Evolutionary conservation across 2,329 filamentous ascomycete genomes (phyloP).

Genomic region (Ophiostoma fasciatum): DNA sequence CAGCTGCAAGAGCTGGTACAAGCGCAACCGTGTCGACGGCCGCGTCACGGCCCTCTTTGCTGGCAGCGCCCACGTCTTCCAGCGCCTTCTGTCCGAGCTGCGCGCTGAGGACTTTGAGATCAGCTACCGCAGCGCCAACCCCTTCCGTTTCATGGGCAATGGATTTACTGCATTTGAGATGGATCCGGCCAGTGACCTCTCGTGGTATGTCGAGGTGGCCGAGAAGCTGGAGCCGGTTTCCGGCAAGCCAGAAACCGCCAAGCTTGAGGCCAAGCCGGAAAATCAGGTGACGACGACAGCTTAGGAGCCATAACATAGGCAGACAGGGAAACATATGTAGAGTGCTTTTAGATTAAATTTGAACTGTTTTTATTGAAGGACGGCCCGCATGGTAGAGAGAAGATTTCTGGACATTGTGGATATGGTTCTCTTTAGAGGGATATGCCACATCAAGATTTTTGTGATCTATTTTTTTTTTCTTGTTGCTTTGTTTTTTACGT

Average conservation of each 20-base stretch:
- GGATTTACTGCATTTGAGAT: constrained; percentile 6
- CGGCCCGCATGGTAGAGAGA: too few relatives aligned
- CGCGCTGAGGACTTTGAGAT: constrained; percentile 18
- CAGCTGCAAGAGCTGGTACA: constrained; percentile 17
- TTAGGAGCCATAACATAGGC: not conserved
- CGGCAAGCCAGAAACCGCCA: not conserved
- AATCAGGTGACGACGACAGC: not conserved
- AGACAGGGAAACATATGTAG: too few relatives aligned
- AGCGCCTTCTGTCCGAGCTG: constrained; percentile 14
- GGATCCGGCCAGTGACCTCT: constrained; percentile 2
- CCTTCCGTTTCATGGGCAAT: constrained; percentile 8
- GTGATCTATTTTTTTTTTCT: too few relatives aligned
- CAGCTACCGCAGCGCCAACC: constrained; percentile 8
- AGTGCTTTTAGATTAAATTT: too few relatives aligned
- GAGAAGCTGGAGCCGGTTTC: not conserved
- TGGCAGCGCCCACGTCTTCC: constrained; percentile 10
- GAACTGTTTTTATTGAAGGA: too few relatives aligned
- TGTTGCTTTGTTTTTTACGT: too few relatives aligned
- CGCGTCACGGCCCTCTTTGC: constrained; percentile 9
- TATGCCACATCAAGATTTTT: too few relatives aligned
- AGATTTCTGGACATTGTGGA: too few relatives aligned
- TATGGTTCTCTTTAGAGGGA: too few relatives aligned
- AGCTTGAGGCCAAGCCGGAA: not conserved
- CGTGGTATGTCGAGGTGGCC: constrained; percentile 1
- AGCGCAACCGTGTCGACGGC: constrained; percentile 13